phyloP scores from a whole-genome alignment of 225 moss, liverwort and hornwort genomes.

The Climacium dendroides region DNA sequence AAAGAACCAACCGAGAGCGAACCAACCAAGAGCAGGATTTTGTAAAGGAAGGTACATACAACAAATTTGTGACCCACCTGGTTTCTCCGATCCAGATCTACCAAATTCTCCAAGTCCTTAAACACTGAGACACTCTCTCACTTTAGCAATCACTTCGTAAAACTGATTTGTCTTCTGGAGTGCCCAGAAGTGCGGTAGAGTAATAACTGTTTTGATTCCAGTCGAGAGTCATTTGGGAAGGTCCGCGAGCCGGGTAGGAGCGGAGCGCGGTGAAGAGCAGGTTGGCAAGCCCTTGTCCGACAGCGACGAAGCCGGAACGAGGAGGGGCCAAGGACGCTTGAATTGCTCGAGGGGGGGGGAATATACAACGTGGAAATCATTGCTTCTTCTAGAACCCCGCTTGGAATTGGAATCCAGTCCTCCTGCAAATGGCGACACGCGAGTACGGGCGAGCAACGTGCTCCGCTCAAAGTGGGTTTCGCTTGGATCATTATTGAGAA shows the following conservation, averaged over 20 bases:
- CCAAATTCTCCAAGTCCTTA: neutral
- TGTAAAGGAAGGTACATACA: neutral
- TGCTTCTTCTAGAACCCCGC: neutral
- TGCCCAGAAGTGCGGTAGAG: neutral
- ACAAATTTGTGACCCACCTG: neutral
- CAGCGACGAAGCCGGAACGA: neutral
- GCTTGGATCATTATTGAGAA: neutral
- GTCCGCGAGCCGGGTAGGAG: neutral
- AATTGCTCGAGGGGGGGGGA: neutral
- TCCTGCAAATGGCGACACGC: neutral
- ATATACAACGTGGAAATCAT: neutral
- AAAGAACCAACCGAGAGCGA: neutral
- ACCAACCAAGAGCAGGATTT: neutral
- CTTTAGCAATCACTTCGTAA: neutral
- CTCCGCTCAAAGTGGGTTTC: neutral
- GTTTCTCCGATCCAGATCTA: neutral
- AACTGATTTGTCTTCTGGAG: neutral
- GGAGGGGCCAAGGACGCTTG: neutral
- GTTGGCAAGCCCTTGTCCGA: neutral
- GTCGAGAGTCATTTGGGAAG: neutral
- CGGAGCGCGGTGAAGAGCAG: neutral
- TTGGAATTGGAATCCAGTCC: neutral
- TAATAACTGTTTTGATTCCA: neutral
- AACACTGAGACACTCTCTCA: too few relatives aligned
- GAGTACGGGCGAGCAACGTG: neutral